These are phyloP conservation scores for Stachybotrys elegans DNA, from an alignment of 2,329 filamentous ascomycete genomes.

Conservation along the genomic window DNA sequence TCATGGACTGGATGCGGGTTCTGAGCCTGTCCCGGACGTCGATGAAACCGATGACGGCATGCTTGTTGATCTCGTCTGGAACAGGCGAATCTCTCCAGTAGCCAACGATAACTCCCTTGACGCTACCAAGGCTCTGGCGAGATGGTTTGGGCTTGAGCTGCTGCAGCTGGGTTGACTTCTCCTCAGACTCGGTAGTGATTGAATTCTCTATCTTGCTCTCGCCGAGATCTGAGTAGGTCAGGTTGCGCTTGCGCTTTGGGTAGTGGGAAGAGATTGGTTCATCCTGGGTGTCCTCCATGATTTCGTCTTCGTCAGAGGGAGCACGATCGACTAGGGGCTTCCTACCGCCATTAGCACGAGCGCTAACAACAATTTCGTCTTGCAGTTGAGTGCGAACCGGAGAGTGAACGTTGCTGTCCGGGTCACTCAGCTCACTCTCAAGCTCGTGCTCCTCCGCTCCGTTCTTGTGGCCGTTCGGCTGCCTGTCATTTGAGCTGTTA, in stretches of 20 bases:
- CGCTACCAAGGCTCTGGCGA: slow-evolving; percentile 22
- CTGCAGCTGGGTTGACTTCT: slow-evolving; percentile 16
- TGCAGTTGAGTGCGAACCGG: slow-evolving; percentile 38
- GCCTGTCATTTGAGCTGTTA: slow-evolving; percentile 25
- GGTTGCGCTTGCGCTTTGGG: slow-evolving; percentile 52
- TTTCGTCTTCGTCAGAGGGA: slow-evolving; percentile 35
- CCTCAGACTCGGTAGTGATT: slow-evolving; percentile 24
- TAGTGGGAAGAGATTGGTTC: slow-evolving; percentile 35
- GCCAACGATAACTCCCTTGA: slow-evolving; percentile 48
- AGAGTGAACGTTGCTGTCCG: slow-evolving; percentile 26
- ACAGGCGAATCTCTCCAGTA: slow-evolving; percentile 57
- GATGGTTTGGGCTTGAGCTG: slow-evolving; percentile 20
- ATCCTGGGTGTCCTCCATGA: slow-evolving; percentile 36
- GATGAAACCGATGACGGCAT: slow-evolving; percentile 58
- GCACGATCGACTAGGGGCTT: slow-evolving; percentile 29
- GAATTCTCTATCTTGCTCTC: slow-evolving; percentile 40
- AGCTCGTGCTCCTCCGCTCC: slow-evolving; percentile 32
- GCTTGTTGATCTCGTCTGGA: slow-evolving; percentile 43
- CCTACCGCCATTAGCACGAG: slow-evolving; percentile 30
- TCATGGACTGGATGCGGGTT: slow-evolving; percentile 50
- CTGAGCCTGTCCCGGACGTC: slow-evolving; percentile 56
- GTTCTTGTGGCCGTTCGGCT: slow-evolving; percentile 21
- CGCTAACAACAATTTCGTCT: slow-evolving; percentile 50
- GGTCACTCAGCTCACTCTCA: slow-evolving; percentile 39
- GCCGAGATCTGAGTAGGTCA: slow-evolving; percentile 42